Percentiles rank a stretch among this genome's conserved stretches.
Conservation (phyloP, 75 land plant genomes). For the Pinus taeda region DNA sequence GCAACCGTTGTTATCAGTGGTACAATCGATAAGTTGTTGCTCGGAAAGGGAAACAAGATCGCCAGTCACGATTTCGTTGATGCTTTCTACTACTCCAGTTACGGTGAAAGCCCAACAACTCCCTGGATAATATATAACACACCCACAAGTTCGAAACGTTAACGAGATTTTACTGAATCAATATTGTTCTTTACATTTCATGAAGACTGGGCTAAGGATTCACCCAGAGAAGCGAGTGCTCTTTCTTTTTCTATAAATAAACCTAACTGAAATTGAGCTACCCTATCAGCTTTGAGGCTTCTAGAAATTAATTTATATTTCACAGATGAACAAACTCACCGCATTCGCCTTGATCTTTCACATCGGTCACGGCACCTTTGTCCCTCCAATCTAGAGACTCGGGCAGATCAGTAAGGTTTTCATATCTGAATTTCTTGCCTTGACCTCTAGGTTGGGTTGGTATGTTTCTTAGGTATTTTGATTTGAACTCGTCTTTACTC, state of each 20-base stretch:
- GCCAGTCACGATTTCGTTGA: constrained; percentile 16
- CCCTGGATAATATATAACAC: constrained; percentile 10
- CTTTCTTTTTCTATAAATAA: too few species aligned
- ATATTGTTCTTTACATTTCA: too few species aligned
- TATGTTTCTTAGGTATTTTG: too few species aligned
- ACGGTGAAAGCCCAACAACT: constrained; percentile 29
- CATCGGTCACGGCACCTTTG: constrained; percentile 43
- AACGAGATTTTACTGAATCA: too few species aligned
- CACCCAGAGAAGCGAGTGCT: too few species aligned
- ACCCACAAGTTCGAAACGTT: background rate
- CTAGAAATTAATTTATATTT: too few species aligned
- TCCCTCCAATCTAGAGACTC: constrained; percentile 42
- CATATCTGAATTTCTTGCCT: background rate
- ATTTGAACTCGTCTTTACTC: too few species aligned
- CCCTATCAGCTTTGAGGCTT: too few species aligned
- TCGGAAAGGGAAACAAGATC: constrained; percentile 26
- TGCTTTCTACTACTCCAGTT: constrained; percentile 17
- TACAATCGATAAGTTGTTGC: constrained; percentile 32
- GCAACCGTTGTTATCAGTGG: constrained; percentile 17
- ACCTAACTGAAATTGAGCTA: too few species aligned
- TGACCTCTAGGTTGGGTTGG: too few species aligned
- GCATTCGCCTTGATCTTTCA: constrained; percentile 49
- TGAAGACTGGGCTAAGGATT: too few species aligned
- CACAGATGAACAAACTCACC: constrained; percentile 17
- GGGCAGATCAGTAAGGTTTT: constrained; percentile 16